A percentile compares a stretch with the other conserved stretches of the same genome.
Conservation (phyloP, 768 basidiomycete species). For the Crassisporium funariophilum region DNA sequence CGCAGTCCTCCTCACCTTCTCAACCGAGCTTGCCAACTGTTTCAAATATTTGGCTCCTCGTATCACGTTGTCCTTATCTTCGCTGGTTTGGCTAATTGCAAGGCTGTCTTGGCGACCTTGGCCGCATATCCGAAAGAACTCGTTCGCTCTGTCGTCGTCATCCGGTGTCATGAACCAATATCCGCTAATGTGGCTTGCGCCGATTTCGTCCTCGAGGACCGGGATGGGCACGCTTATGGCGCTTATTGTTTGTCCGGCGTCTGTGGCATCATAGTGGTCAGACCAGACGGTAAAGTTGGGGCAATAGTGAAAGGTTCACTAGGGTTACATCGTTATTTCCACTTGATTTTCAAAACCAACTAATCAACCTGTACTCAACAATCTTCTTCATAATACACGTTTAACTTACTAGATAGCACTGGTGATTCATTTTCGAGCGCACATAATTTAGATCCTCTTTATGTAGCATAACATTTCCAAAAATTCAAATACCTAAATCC, state of each 20-base stretch:
- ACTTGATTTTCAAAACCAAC: conserved; percentile 28
- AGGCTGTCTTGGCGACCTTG: conserved; percentile 16
- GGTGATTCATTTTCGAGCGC: no score
- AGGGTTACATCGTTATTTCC: conserved; percentile 37
- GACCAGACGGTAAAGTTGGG: conserved; percentile 51
- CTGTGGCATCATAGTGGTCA: conserved; percentile 36
- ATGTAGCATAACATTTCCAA: no score
- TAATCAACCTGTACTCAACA: no score
- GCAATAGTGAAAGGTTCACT: conserved; percentile 35
- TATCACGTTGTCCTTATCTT: conserved; percentile 47
- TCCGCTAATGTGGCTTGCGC: conserved; percentile 16
- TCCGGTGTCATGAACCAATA: conserved; percentile 15
- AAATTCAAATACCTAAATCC: no score
- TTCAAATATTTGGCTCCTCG: conserved; percentile 34
- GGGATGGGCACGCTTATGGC: conserved; percentile 37
- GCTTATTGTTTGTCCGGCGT: conserved; percentile 37
- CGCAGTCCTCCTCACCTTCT: conserved; percentile 10
- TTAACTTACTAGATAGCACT: no score
- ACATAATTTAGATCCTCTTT: no score
- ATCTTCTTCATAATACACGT: no score
- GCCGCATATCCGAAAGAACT: conserved; percentile 23
- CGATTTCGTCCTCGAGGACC: conserved; percentile 38
- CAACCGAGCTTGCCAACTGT: conserved; percentile 29
- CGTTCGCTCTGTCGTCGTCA: conserved; percentile 30
- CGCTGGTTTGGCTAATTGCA: conserved; percentile 22